Percentiles rank a stretch among this genome's conserved stretches.
These are phyloP conservation scores for Colletotrichum sp. DNA, from an alignment of 2,329 filamentous ascomycete genomes.

Conservation along the genomic window DNA sequence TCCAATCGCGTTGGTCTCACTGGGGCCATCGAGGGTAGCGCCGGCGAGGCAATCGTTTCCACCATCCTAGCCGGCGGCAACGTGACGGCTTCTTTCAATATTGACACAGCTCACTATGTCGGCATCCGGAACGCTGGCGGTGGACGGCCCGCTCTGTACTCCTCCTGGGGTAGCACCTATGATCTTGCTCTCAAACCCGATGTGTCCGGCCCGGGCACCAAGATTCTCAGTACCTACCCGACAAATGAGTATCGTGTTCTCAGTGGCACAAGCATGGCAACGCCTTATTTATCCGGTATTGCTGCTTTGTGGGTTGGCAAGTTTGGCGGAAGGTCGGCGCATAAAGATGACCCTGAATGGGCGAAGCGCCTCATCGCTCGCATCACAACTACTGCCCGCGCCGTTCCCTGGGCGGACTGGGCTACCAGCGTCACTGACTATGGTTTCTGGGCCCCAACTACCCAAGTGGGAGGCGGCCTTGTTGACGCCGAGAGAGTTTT, in stretches of 20 bases:
- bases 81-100: conserved; percentile 38
- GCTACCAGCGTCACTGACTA: not conserved
- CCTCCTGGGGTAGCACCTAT: conserved; percentile 44
- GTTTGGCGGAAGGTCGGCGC: conserved; percentile 32
- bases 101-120: not conserved
- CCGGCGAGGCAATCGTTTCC: conserved; percentile 28
- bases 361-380: not conserved
- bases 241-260: not conserved
- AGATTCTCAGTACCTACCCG: conserved; percentile 5
- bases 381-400: not conserved
- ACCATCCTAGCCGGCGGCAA: conserved; percentile 44
- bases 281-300: not conserved
- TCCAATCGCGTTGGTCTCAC: not conserved
- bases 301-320: conserved; percentile 8
- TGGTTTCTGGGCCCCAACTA: not conserved
- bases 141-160: conserved; percentile 33
- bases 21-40: conserved; percentile 31
- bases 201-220: not conserved
- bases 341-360: conserved; percentile 28
- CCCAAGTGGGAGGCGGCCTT: conserved; percentile 50
- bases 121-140: not conserved
- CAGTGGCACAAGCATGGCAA: not conserved
- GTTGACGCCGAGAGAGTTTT: conserved; percentile 50
- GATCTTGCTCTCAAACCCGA: conserved; percentile 5
- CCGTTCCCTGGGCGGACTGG: not conserved